phyloP scores from a whole-genome alignment of 176 grass and related monocot species.

The Dendrocalamus sinicus region DNA sequence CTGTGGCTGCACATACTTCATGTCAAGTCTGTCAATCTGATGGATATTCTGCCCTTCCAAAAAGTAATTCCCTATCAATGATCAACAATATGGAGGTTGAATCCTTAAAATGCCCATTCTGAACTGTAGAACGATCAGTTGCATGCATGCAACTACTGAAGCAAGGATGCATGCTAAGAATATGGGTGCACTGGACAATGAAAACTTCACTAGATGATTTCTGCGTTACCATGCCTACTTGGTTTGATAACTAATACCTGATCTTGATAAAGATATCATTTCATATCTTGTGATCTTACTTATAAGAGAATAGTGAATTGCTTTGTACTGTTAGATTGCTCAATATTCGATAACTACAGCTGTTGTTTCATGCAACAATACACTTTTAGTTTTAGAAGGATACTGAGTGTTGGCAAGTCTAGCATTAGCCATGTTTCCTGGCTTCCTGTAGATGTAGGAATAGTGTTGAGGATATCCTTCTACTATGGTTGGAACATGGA shows the following conservation, averaged over 20 bases:
- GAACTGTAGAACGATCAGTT: background rate
- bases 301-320: background rate
- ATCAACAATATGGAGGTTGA: background rate
- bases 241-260: background rate
- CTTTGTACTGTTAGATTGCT: background rate
- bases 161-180: background rate
- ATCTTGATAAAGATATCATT: background rate
- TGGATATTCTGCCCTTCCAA: background rate
- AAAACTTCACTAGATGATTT: background rate
- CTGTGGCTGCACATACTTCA: background rate
- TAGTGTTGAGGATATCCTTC: background rate
- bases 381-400: background rate
- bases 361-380: background rate
- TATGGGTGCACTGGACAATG: background rate
- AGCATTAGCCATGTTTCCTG: background rate
- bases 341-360: background rate
- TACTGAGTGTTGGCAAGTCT: background rate
- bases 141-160: background rate
- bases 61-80: background rate
- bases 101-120: background rate
- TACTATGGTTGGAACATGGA: background rate
- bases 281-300: background rate
- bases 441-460: background rate
- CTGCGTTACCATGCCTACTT: background rate
- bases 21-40: background rate